Percentiles rank a stretch among this genome's conserved stretches.
phyloP scores from a whole-genome alignment of 768 basidiomycete genomes.

The Hydnomerulius pinastri region DNA sequence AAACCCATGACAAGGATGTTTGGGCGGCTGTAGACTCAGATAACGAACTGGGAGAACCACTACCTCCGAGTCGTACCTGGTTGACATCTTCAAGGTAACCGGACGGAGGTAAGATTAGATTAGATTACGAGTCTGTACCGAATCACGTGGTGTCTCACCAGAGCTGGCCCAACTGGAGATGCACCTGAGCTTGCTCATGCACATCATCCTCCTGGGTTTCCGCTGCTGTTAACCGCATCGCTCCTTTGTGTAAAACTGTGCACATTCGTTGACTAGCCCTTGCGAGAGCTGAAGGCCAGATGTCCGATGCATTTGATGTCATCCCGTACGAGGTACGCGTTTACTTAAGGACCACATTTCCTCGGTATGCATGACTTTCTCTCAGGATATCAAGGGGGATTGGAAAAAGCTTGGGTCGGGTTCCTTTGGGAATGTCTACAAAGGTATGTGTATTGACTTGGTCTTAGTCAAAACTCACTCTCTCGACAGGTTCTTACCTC shows the following conservation, averaged over 20 bases:
- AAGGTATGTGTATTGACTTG: conserved; percentile 49
- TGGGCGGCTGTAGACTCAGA: too few relatives aligned
- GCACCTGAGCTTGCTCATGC: neutral
- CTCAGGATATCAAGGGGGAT: conserved; percentile 80
- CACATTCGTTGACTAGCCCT: neutral
- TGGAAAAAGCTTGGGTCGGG: conserved; percentile 93
- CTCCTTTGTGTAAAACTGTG: too few relatives aligned
- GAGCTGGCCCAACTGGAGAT: conserved; percentile 15
- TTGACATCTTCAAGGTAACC: too few relatives aligned
- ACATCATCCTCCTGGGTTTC: too few relatives aligned
- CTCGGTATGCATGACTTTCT: conserved; percentile 6
- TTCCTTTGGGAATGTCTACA: conserved; percentile 92
- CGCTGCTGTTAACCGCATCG: too few relatives aligned
- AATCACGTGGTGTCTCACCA: conserved; percentile 26
- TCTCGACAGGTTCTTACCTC: conserved; percentile 73
- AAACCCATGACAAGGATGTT: too few relatives aligned
- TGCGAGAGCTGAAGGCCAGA: conserved; percentile 2
- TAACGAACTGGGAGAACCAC: too few relatives aligned
- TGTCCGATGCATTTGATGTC: conserved; percentile 81
- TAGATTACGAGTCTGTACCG: conserved; percentile 14
- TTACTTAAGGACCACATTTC: neutral
- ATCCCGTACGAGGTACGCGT: conserved; percentile 77
- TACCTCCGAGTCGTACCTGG: too few relatives aligned
- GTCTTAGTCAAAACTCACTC: conserved; percentile 3
- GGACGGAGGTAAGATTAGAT: neutral